phyloP scores from a whole-genome alignment of 1,284 basidiomycete genomes.

The Apiotrichum gamsii region DNA sequence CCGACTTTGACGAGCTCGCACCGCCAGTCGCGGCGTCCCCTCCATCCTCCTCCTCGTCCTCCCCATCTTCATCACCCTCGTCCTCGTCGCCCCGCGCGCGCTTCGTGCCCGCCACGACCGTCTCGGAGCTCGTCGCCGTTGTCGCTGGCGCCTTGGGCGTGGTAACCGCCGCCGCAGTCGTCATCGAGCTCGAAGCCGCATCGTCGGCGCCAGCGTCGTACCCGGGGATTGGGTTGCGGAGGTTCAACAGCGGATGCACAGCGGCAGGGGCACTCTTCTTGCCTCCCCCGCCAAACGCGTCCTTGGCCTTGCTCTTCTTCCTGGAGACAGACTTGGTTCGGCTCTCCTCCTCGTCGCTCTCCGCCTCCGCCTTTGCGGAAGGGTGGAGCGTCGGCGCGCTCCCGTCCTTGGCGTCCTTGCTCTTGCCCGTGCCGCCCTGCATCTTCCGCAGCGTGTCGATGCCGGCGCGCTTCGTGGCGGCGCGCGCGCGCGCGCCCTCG shows the following conservation, averaged over 20 bases:
- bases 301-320: conserved; percentile 23
- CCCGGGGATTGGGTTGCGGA: conserved; percentile 14
- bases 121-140: not conserved
- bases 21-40: not conserved
- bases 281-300: conserved; percentile 26
- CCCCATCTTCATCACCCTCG: conserved; percentile 1
- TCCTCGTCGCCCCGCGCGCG: not conserved
- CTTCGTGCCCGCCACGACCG: not conserved
- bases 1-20: conserved; percentile 16
- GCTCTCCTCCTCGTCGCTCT: conserved; percentile 8
- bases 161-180: not conserved
- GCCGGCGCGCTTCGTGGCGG: conserved; percentile 4
- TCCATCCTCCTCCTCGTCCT: conserved; percentile 1
- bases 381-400: not conserved
- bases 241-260: conserved; percentile 9
- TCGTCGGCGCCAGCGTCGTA: conserved; percentile 1
- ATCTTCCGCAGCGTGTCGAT: conserved; percentile 9
- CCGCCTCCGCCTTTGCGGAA: too few relatives aligned
- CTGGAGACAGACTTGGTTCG: conserved; percentile 13
- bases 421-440: conserved; percentile 5
- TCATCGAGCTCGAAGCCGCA: not conserved
- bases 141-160: not conserved
- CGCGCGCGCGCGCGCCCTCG: conserved; percentile 1
- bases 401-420: conserved; percentile 4
- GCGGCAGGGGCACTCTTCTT: conserved; percentile 15